These are phyloP conservation scores for Apiospora pterosperma DNA, from an alignment of 2,329 filamentous ascomycete species.

Conservation along the genomic window DNA sequence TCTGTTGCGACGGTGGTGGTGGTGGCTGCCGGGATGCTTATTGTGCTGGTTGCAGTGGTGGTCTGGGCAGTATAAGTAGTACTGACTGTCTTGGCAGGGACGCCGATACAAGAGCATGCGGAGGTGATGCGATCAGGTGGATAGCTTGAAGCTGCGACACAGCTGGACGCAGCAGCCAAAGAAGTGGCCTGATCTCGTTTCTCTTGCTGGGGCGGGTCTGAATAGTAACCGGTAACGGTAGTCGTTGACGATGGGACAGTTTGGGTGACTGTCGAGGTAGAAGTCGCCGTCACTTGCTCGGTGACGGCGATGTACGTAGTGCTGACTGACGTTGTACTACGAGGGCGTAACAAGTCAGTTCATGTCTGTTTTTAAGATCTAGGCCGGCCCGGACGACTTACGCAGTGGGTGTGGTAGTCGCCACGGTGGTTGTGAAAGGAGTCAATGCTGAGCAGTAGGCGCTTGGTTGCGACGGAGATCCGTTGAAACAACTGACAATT, in stretches of 20 bases:
- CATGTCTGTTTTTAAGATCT: background rate
- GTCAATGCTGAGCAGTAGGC: background rate
- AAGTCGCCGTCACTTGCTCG: background rate
- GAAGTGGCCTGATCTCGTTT: background rate
- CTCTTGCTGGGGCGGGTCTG: background rate
- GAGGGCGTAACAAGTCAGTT: background rate
- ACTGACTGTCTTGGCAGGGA: background rate
- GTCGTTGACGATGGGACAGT: background rate
- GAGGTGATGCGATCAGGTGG: background rate
- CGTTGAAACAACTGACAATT: no score
- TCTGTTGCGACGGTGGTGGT: background rate
- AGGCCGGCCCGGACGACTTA: background rate
- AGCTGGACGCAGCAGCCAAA: background rate
- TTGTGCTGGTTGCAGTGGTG: background rate
- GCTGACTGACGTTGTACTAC: background rate
- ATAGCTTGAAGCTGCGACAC: background rate
- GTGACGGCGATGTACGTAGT: background rate
- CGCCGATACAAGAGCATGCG: background rate
- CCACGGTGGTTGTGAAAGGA: background rate
- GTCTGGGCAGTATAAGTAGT: background rate
- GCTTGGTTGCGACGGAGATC: background rate
- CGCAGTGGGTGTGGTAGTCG: background rate
- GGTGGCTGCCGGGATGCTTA: background rate
- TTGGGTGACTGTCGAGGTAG: background rate
- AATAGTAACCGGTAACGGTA: background rate